Base-by-base conservation (phyloP, 208 protist species). In the Borovskyia barvae region DNA sequence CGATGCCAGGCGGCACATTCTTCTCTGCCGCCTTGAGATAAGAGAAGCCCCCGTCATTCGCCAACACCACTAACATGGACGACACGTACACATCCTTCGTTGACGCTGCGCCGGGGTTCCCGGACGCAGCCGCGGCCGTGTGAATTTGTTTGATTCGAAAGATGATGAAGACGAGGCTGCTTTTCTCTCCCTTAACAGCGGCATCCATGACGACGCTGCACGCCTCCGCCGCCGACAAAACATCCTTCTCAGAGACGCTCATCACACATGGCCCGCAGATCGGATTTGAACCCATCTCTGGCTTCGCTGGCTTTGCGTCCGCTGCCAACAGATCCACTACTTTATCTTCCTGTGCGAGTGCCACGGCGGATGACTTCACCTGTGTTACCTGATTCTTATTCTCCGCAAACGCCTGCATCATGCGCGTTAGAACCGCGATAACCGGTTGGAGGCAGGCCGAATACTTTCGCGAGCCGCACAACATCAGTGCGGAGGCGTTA, bases 251-350 rank as follows among this genome's bases (percentile, higher is more conserved):
- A 14, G 66, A 63, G 9, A 75, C 46, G 61, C 77, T 73, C 63
- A 76, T 66, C n/a, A 88, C 45, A 32, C 81, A 80, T 6, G 68
- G 60, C 15, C 81, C 81, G 47, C 58, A 88, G 54, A 88, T 67
- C 11, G 77, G 76, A 49, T 76, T 84, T 11, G 63, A 68, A 54
- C 73, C 77, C 48, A 78, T 51, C 45, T 71, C 61, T 28, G 45
- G 62, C 50, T 72, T 76, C n/a, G 52, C 45, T 12, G 52, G 54
- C 37, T 59, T 36, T 24, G 46, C 62, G n/a, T 58, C 40, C 5
- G 32, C 36, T 2, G 28, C 28, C 6, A 81, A 66, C 19, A 82
- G 48, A 40, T 82, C 76, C 39, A 72, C 58, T 26, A 73, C 52
- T 35, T 67, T 59, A 36, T 50, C 56, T 20, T 35, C 2, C 40